phyloP scores from a whole-genome alignment of 179 eudicot genomes.

The Beta corolliflora region DNA sequence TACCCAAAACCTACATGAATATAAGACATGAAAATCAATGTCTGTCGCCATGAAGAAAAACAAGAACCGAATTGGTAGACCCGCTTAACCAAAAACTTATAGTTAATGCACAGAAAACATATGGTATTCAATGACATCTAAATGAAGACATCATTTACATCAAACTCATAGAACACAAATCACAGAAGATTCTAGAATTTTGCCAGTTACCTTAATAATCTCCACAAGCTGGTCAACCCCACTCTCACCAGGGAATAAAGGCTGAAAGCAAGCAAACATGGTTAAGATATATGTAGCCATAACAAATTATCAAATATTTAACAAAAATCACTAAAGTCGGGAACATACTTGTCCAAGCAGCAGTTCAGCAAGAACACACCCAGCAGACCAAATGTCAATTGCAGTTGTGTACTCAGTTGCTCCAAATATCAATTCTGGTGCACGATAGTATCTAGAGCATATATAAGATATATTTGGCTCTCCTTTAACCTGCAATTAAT shows the following conservation, averaged over 20 bases:
- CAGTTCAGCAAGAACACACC: constrained; percentile 91
- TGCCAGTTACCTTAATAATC: constrained; percentile 71
- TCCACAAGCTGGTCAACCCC: constrained; percentile 98
- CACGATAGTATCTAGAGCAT: constrained; percentile 95
- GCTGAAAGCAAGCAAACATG: constrained; percentile 47
- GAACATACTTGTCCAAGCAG: constrained; percentile 75
- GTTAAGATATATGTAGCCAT: not conserved
- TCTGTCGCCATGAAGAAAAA: not conserved
- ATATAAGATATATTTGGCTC: constrained; percentile 95
- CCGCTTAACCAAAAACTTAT: not conserved
- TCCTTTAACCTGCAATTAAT: constrained; percentile 73
- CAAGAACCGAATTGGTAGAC: not conserved
- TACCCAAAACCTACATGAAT: constrained; percentile 75
- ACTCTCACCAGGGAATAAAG: constrained; percentile 92
- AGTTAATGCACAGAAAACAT: not conserved
- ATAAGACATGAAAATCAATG: not conserved
- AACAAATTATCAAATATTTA: not conserved
- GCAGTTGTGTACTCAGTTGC: constrained; percentile 90
- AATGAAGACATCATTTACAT: not conserved
- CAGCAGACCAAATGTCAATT: constrained; percentile 95
- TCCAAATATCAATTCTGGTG: constrained; percentile 95
- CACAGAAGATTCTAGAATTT: not conserved
- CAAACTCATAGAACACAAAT: not conserved
- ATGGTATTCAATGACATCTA: not conserved
- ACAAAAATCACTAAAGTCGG: not conserved